Conservation (phyloP, 163 green algal species). For the Picocystis sp. region DNA sequence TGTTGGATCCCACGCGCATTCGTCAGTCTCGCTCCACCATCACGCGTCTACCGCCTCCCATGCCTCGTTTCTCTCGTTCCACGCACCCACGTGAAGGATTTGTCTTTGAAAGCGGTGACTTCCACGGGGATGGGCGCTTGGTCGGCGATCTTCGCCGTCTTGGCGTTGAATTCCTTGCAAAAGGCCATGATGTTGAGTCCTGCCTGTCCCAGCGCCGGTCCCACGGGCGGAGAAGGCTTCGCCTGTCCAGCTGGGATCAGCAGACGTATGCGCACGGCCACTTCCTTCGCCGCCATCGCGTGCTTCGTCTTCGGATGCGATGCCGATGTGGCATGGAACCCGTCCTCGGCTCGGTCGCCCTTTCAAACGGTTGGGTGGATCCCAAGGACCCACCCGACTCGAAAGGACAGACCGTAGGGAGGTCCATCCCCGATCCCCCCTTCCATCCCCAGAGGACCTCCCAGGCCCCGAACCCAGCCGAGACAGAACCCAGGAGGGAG, state of each 20-base stretch:
- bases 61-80: no score
- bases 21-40: conserved; percentile 1
- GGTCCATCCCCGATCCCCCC: no score
- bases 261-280: conserved; percentile 44
- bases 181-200: conserved; percentile 80
- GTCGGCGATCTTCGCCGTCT: conserved; percentile 48
- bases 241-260: conserved; percentile 66
- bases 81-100: conserved; percentile 49
- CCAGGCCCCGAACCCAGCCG: no score
- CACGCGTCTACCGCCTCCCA: no score
- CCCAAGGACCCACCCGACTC: no score
- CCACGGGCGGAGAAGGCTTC: conserved; percentile 56
- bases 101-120: conserved; percentile 71
- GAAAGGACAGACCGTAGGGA: no score
- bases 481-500: no score
- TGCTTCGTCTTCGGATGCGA: no score
- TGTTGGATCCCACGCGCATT: conserved; percentile 8
- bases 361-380: no score
- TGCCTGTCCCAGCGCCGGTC: conserved; percentile 49
- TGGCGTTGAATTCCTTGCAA: conserved; percentile 92
- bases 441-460: no score
- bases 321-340: no score
- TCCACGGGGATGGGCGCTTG: conserved; percentile 48
- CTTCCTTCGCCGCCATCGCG: conserved; percentile 20
- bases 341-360: no score